Percentiles rank a stretch among this genome's conserved stretches.
Evolutionary conservation across 1,139 yeast genomes (phyloP).

Genomic region (Debaryomyces subglobosus): DNA sequence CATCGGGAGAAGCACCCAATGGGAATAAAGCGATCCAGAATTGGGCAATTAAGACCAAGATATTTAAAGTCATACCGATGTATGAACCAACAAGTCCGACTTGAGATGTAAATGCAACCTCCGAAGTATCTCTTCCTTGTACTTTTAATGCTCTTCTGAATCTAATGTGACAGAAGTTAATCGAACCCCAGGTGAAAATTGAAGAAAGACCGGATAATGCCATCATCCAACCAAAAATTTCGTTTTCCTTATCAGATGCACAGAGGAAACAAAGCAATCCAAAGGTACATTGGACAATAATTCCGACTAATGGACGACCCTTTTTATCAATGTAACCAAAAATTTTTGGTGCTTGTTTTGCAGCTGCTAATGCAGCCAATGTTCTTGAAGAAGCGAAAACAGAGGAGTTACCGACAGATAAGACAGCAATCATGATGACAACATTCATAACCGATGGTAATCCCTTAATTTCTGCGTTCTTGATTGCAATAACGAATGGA

Average conservation of each 20-base stretch:
- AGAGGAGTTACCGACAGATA: conserved; percentile 56
- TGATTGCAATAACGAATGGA: conserved; percentile 51
- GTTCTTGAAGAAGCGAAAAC: conserved; percentile 82
- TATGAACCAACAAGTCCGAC: conserved; percentile 73
- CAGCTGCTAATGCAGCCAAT: conserved; percentile 76
- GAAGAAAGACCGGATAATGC: conserved; percentile 85
- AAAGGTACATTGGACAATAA: conserved; percentile 54
- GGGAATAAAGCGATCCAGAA: conserved; percentile 81
- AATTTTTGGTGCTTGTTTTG: conserved; percentile 77
- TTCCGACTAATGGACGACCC: conserved; percentile 76
- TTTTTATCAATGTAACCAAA: conserved; percentile 72
- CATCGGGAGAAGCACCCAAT: conserved; percentile 57
- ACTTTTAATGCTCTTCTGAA: conserved; percentile 72
- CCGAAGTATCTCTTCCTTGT: conserved; percentile 67
- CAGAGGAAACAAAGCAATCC: conserved; percentile 78
- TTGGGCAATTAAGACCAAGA: conserved; percentile 73
- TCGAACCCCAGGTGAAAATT: conserved; percentile 82
- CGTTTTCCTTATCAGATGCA: conserved; percentile 63
- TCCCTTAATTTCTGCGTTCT: conserved; percentile 44
- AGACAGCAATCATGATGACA: conserved; percentile 48
- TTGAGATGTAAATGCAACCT: conserved; percentile 69
- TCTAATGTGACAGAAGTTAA: conserved; percentile 74
- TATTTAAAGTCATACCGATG: conserved; percentile 62
- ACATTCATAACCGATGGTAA: conserved; percentile 53
- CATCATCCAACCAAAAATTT: conserved; percentile 78